A percentile compares a stretch with the other conserved stretches of the same genome.
phyloP scores from a whole-genome alignment of 1,284 basidiomycete genomes.

The Tylopilus orsonianus region DNA sequence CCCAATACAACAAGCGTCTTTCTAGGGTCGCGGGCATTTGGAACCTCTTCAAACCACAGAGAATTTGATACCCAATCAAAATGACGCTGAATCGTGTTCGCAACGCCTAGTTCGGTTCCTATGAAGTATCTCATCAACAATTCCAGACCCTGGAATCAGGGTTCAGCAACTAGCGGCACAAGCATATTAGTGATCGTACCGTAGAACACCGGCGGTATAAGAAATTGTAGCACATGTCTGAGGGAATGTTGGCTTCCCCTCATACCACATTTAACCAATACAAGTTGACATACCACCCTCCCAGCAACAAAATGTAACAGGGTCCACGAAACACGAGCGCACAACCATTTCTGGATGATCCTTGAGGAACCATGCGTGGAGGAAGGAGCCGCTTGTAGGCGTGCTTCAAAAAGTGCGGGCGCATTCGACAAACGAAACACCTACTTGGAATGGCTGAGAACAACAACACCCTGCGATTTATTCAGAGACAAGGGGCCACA shows the following conservation, averaged over 20 bases:
- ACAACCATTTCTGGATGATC: constrained; percentile 64
- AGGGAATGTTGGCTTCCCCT: constrained; percentile 3
- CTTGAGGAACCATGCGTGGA: constrained; percentile 86
- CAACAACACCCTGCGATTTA: constrained; percentile 54
- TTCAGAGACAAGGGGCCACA: constrained; percentile 5
- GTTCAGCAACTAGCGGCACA: constrained; percentile 12
- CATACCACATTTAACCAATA: background rate
- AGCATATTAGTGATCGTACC: constrained; percentile 39
- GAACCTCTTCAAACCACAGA: constrained; percentile 87
- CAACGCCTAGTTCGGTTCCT: constrained; percentile 80
- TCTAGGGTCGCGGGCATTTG: constrained; percentile 61
- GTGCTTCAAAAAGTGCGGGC: constrained; percentile 10
- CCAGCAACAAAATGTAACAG: constrained; percentile 87
- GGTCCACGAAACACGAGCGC: constrained; percentile 86
- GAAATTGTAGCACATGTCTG: constrained; percentile 88
- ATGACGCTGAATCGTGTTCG: constrained; percentile 80
- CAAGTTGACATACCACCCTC: constrained; percentile 65
- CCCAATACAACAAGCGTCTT: constrained; percentile 74
- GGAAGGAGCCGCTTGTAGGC: constrained; percentile 61
- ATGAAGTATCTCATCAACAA: constrained; percentile 85
- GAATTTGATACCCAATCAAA: constrained; percentile 90
- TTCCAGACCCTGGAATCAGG: constrained; percentile 59
- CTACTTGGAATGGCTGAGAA: constrained; percentile 88
- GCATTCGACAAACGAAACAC: constrained; percentile 26
- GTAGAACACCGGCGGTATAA: constrained; percentile 67